Evolutionary conservation across 2,329 filamentous ascomycete species (phyloP), one percentile per base, ranked within the genome.

Genomic region (Calonectria naviculata): DNA sequence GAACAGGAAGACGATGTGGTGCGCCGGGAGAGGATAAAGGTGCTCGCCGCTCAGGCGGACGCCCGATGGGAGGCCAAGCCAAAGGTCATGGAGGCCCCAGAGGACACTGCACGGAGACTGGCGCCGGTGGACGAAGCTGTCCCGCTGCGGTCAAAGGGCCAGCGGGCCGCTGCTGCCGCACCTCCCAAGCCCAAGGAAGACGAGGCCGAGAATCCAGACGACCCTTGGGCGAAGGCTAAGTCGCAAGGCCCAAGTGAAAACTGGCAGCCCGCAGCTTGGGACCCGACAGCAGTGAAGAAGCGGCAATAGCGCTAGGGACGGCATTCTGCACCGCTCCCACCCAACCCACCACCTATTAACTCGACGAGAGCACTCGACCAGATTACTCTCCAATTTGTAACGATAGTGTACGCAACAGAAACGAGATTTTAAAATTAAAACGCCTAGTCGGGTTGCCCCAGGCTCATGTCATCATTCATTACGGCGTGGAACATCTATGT

Each of bases 251-350:
- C 91, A 0, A 86, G 91, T 65, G 91, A 93, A 79, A 85, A 83
- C n/a, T 94, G 91, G 91, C 90, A 93, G 81, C 93, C 93, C 0
- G 79, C 89, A 58, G 83, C 90, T 4, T 94, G 92, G 92, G 84
- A 80, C 6, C 90, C 90, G 5, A 81, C 81, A 2, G 75, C 84
- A n/a, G 65, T 74, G 13, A 85, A 80, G 75, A 83, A 80, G 71
- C 72, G 71, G 56, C 80, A 78, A 52, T 42, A 52, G 9, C n/a
- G 47, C 24, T 26, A 8, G 7, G 1, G 24, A n/a, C 4, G 17
- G 61, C 34, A 34, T 44, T 26, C 3, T n/a, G 28, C 28, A 31
- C 42, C 29, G 24, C 26, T 56, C 26, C 24, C 21, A 26, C 36
- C 34, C 19, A 26, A 31, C 29, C 24, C 15, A 21, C 44, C 24